Conservation (phyloP, 2,329 filamentous ascomycete genomes). For the Metarhizium rileyi region DNA sequence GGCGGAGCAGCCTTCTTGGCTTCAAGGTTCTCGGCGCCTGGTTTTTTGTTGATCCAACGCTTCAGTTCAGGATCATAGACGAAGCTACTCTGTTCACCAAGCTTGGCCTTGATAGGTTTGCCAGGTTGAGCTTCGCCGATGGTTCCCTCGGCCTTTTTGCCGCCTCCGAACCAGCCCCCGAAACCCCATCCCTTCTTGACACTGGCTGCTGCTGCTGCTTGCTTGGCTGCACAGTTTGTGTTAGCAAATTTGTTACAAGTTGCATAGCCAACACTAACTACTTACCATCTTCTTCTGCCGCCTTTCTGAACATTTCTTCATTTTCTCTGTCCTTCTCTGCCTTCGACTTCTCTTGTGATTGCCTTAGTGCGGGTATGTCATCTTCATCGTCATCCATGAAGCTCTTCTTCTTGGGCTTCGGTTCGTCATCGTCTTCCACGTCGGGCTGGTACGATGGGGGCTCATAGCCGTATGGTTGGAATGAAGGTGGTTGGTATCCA, state of each 20-base stretch:
- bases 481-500: conserved; percentile 53
- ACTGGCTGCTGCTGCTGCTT: conserved; percentile 36
- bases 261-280: not conserved
- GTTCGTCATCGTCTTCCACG: conserved; percentile 35
- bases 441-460: conserved; percentile 48
- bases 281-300: conserved; percentile 66
- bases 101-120: conserved; percentile 79
- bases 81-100: conserved; percentile 88
- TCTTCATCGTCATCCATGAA: conserved; percentile 76
- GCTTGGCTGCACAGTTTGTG: conserved; percentile 42
- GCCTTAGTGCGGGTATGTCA: conserved; percentile 43
- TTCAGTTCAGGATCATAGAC: conserved; percentile 93
- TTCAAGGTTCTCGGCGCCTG: conserved; percentile 51
- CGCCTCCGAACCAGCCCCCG: conserved; percentile 73
- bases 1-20: conserved; percentile 63
- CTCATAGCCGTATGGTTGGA: conserved; percentile 49
- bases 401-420: conserved; percentile 62
- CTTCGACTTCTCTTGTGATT: conserved; percentile 47
- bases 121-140: conserved; percentile 34
- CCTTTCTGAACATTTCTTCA: conserved; percentile 75
- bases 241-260: not conserved
- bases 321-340: conserved; percentile 67
- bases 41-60: conserved; percentile 97
- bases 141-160: conserved; percentile 41
- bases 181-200: conserved; percentile 70